These are phyloP conservation scores for Prosopis cineraria DNA, from an alignment of 306 rosid genomes.

Conservation along the genomic window DNA sequence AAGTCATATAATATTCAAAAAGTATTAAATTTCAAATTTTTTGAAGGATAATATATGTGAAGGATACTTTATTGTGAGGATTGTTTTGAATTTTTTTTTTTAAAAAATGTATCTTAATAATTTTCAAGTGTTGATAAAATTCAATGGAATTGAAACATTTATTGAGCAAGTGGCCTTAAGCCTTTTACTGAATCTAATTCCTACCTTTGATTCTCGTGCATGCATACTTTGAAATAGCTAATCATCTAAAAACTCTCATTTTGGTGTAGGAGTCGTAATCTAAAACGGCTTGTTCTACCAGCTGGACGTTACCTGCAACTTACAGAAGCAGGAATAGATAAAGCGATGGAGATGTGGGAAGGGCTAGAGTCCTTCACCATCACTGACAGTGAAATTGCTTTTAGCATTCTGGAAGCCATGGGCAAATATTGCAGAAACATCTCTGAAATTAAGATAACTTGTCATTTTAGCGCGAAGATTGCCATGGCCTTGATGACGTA, in stretches of 20 bases:
- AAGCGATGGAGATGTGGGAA: constrained; percentile 34
- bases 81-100: no score
- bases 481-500: neutral
- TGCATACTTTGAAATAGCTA: neutral
- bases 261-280: constrained; percentile 32
- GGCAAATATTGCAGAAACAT: constrained; percentile 13
- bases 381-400: neutral
- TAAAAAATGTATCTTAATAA: no score
- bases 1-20: no score
- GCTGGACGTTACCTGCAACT: neutral
- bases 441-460: constrained; percentile 9
- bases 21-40: no score
- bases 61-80: no score
- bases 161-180: no score
- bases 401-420: neutral
- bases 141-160: no score
- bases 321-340: neutral
- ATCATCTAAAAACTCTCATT: neutral
- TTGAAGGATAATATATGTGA: no score
- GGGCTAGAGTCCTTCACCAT: constrained; percentile 38
- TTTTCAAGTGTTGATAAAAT: no score
- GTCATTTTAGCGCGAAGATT: neutral
- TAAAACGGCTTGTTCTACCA: constrained; percentile 43
- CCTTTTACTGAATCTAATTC: no score
- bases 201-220: neutral